Conservation (phyloP, 306 rosid genomes). For the Trifolium pratense region DNA sequence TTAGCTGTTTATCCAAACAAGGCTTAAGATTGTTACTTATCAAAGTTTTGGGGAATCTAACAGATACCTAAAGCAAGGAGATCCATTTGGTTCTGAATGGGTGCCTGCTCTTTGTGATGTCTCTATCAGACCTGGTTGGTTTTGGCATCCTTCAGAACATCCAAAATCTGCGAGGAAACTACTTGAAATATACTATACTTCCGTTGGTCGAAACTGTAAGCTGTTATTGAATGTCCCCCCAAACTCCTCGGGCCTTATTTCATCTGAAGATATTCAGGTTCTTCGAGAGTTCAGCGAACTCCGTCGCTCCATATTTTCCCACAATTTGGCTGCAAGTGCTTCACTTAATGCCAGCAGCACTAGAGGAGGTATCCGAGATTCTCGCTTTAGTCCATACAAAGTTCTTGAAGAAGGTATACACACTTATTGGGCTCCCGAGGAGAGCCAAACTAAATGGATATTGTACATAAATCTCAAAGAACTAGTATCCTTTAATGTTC, state of each 20-base stretch:
- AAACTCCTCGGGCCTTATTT: slow-evolving; percentile 86
- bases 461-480: slow-evolving; percentile 64
- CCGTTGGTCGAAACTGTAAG: slow-evolving; percentile 80
- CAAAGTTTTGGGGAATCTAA: slow-evolving; percentile 36
- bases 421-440: slow-evolving; percentile 86
- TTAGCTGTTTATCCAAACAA: not conserved
- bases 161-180: slow-evolving; percentile 80
- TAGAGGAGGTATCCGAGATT: slow-evolving; percentile 57
- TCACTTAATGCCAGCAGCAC: slow-evolving; percentile 64
- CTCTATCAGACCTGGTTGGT: slow-evolving; percentile 91
- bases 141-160: slow-evolving; percentile 83
- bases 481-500: slow-evolving; percentile 69
- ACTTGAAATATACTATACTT: slow-evolving; percentile 83
- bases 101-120: slow-evolving; percentile 86
- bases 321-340: slow-evolving; percentile 67
- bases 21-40: slow-evolving; percentile 2
- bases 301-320: slow-evolving; percentile 69
- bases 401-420: slow-evolving; percentile 68
- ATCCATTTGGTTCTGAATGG: slow-evolving; percentile 81
- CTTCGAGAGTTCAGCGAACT: slow-evolving; percentile 76
- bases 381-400: slow-evolving; percentile 64
- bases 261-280: slow-evolving; percentile 78
- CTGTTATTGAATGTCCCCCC: slow-evolving; percentile 87
- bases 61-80: slow-evolving; percentile 75
- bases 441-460: slow-evolving; percentile 60